Evolutionary conservation across 192 early-diverging fungal genomes (phyloP).

Genomic region (Backusella liffmaniae): DNA sequence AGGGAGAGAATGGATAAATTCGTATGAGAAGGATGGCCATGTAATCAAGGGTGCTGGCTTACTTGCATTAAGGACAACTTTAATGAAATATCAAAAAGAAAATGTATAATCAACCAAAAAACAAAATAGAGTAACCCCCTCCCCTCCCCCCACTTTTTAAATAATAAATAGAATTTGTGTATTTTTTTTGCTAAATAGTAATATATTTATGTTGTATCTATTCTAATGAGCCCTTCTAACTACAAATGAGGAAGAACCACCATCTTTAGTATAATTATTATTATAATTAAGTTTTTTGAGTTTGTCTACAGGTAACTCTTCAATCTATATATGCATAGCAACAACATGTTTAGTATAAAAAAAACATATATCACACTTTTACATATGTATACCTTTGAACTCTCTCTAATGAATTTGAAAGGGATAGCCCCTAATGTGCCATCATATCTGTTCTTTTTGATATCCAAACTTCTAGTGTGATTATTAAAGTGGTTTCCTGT

Average conservation of each 20-base stretch:
- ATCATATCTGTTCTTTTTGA: conserved; percentile 72
- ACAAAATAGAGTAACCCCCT: not conserved
- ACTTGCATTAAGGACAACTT: conserved; percentile 13
- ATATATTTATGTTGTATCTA: not conserved
- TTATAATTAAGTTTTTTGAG: not conserved
- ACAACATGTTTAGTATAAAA: not conserved
- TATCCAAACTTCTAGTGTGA: conserved; percentile 50
- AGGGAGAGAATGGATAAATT: conserved; percentile 13
- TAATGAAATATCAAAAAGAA: conserved; percentile 6
- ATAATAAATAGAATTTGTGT: conserved; percentile 10
- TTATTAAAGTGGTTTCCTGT: conserved; percentile 17
- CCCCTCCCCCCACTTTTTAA: not conserved
- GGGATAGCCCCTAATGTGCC: conserved; percentile 62
- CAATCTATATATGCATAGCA: not conserved
- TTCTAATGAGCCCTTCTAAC: not conserved
- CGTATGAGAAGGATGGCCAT: not conserved
- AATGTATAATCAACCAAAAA: not conserved
- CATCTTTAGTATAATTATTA: not conserved
- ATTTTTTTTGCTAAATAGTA: conserved; percentile 10
- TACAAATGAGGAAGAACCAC: not conserved
- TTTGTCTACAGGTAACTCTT: not conserved
- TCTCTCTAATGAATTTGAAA: conserved; percentile 33
- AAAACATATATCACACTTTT: not conserved
- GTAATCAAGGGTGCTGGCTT: conserved; percentile 18
- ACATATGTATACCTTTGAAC: conserved; percentile 17